A percentile compares a stretch with the other conserved stretches of the same genome.
Evolutionary conservation across 805 yeast species (phyloP).

Genomic region (Kuraishia piskuri): DNA sequence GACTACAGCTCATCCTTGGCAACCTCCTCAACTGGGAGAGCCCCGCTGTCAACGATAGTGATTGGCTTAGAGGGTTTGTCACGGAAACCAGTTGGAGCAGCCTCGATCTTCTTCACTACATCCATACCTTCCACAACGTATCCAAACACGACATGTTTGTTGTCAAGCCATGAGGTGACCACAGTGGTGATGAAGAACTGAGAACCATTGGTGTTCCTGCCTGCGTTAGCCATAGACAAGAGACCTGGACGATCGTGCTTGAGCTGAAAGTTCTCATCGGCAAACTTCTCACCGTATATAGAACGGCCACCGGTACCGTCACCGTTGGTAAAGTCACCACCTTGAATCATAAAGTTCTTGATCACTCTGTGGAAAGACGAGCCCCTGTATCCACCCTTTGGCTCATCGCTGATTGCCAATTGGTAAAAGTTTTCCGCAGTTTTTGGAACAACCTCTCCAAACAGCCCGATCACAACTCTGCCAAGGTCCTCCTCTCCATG

Average conservation of each 20-base stretch:
- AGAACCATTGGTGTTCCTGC: conserved; percentile 79
- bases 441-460: conserved; percentile 79
- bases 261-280: conserved; percentile 59
- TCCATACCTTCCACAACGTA: conserved; percentile 87
- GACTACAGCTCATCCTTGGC: conserved; percentile 11
- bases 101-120: conserved; percentile 67
- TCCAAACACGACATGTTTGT: conserved; percentile 94
- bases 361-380: conserved; percentile 69
- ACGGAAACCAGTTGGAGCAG: conserved; percentile 56
- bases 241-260: conserved; percentile 65
- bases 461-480: conserved; percentile 78
- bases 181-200: conserved; percentile 95
- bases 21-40: conserved; percentile 25
- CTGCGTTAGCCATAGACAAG: conserved; percentile 76
- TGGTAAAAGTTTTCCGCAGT: conserved; percentile 86
- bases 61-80: conserved; percentile 67
- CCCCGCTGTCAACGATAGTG: conserved; percentile 65
- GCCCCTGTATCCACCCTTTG: conserved; percentile 50
- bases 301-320: conserved; percentile 71
- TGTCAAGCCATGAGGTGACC: conserved; percentile 85
- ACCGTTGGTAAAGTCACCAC: conserved; percentile 70
- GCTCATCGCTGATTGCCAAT: conserved; percentile 68
- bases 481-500: conserved; percentile 77
- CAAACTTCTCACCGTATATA: conserved; percentile 59
- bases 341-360: conserved; percentile 68